Evolutionary conservation across 495 filamentous ascomycete species (phyloP).

Genomic region (Lindgomyces ingoldianus): DNA sequence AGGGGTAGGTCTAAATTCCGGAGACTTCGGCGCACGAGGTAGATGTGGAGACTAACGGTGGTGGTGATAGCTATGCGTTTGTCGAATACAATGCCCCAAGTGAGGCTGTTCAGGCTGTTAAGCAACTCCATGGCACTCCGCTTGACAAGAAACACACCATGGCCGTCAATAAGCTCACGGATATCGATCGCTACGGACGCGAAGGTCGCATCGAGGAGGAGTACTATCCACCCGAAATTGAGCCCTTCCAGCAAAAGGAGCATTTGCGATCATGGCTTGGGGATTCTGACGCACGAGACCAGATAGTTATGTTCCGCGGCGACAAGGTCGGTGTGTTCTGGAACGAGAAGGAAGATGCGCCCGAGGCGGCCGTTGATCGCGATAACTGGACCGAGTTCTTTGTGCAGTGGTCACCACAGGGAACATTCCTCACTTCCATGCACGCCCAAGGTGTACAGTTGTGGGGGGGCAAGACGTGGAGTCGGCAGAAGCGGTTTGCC

Average conservation of each 20-base stretch:
- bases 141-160: slow-evolving; percentile 96
- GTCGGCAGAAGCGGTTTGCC: slow-evolving; percentile 84
- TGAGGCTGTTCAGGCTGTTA: slow-evolving; percentile 84
- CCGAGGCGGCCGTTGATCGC: slow-evolving; percentile 86
- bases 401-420: slow-evolving; percentile 94
- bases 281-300: slow-evolving; percentile 83
- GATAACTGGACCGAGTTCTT: slow-evolving; percentile 96
- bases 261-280: slow-evolving; percentile 91
- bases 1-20: slow-evolving; percentile 62
- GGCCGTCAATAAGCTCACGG: slow-evolving; percentile 94
- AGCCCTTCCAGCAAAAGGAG: slow-evolving; percentile 84
- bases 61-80: slow-evolving; percentile 63
- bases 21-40: background rate
- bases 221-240: slow-evolving; percentile 74
- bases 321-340: slow-evolving; percentile 93
- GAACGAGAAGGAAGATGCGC: slow-evolving; percentile 92
- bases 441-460: slow-evolving; percentile 94
- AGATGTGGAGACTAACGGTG: no score
- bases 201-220: slow-evolving; percentile 91
- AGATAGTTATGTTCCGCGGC: slow-evolving; percentile 86
- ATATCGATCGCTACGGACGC: slow-evolving; percentile 92
- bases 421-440: slow-evolving; percentile 90
- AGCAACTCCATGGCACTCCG: slow-evolving; percentile 75
- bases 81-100: slow-evolving; percentile 93
- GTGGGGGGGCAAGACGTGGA: slow-evolving; percentile 90